Percentiles rank a stretch among this genome's conserved stretches.
Conservation (phyloP, 805 yeast species). For the Candida palmyrensis region DNA sequence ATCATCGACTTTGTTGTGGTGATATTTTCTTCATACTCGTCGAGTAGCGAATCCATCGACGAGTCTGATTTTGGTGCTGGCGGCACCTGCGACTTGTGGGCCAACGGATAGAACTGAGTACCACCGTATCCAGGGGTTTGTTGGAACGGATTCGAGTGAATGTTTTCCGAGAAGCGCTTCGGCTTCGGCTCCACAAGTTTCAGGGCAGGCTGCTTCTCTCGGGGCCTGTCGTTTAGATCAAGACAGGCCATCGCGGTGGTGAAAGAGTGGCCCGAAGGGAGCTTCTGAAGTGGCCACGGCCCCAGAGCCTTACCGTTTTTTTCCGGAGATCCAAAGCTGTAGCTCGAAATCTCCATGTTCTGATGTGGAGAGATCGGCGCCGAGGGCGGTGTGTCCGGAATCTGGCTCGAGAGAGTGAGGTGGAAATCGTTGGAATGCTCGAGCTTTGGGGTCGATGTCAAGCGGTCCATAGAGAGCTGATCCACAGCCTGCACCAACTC, state of each 20-base stretch:
- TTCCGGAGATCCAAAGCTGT: no score
- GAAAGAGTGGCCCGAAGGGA: conserved; percentile 18
- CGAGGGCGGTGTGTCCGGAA: conserved; percentile 42
- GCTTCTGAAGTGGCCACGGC: conserved; percentile 10
- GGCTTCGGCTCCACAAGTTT: conserved; percentile 14
- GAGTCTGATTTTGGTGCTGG: conserved; percentile 14
- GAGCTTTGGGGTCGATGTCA: background rate
- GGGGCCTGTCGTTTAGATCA: conserved; percentile 9
- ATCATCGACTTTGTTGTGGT: background rate
- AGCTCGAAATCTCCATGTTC: conserved; percentile 4
- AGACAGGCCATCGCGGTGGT: conserved; percentile 27
- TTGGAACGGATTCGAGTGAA: conserved; percentile 1
- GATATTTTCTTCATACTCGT: conserved; percentile 41
- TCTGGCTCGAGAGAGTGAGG: conserved; percentile 16
- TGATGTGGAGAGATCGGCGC: conserved; percentile 35
- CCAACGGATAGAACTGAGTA: background rate
- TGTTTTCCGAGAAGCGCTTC: conserved; percentile 2
- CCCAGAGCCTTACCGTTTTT: conserved; percentile 1
- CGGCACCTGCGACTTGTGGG: background rate
- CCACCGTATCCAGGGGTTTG: background rate
- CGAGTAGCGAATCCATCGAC: conserved; percentile 36
- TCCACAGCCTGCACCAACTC: no score
- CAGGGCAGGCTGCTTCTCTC: background rate
- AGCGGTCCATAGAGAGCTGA: no score
- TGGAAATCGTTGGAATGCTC: background rate